A percentile compares a stretch with the other conserved stretches of the same genome.
Evolutionary conservation across 1,284 basidiomycete genomes (phyloP).

Genomic region (Rhodotorula glutinis): DNA sequence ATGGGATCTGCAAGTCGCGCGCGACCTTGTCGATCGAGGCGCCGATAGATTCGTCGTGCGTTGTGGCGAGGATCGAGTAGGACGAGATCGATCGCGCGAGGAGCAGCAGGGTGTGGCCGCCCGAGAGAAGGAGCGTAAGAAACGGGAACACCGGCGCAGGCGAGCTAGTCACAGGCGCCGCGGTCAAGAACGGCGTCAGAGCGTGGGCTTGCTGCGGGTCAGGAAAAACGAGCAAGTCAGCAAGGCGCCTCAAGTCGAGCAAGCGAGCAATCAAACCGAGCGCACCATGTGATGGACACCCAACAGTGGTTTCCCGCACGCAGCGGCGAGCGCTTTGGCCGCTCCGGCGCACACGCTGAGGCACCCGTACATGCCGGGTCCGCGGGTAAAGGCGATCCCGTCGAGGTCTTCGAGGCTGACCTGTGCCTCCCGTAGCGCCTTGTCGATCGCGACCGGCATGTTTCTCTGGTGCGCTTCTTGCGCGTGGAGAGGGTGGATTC

Average conservation of each 20-base stretch:
- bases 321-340: conserved; percentile 75
- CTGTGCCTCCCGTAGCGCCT: conserved; percentile 64
- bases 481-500: conserved; percentile 69
- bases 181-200: conserved; percentile 73
- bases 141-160: conserved; percentile 69
- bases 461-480: conserved; percentile 56
- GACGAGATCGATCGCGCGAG: conserved; percentile 60
- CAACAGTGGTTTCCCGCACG: conserved; percentile 70
- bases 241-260: not conserved
- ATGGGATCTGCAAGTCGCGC: conserved; percentile 63
- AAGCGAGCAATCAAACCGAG: not conserved
- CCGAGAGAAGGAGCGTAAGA: conserved; percentile 78
- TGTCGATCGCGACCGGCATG: conserved; percentile 69
- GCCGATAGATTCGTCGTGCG: conserved; percentile 73
- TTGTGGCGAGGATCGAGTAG: conserved; percentile 72
- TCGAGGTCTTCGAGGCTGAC: conserved; percentile 64
- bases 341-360: conserved; percentile 71
- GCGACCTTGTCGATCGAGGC: conserved; percentile 52
- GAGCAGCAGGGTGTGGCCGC: conserved; percentile 84
- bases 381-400: conserved; percentile 84
- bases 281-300: conserved; percentile 90
- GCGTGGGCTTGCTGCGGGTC: conserved; percentile 80
- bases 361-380: conserved; percentile 80
- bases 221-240: conserved; percentile 4
- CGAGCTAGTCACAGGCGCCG: conserved; percentile 47